These are phyloP conservation scores for Sarocladium oryzae DNA, from an alignment of 2,329 filamentous ascomycete genomes.

Conservation along the genomic window DNA sequence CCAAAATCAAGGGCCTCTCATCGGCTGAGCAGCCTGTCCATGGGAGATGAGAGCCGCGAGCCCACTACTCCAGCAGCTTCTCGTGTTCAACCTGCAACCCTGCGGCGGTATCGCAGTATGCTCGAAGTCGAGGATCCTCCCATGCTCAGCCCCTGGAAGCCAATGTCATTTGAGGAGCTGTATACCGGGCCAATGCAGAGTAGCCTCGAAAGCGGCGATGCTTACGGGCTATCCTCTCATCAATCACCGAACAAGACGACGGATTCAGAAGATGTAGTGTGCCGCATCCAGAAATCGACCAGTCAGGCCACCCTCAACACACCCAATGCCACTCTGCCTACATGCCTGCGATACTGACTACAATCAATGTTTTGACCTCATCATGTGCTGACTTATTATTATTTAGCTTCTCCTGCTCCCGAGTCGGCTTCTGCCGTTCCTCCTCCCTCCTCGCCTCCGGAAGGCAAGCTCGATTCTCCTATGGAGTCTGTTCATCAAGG, in stretches of 20 bases:
- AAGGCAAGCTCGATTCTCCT: slow-evolving; percentile 27
- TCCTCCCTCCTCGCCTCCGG: slow-evolving; percentile 34
- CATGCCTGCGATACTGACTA: no score
- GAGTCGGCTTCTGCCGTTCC: slow-evolving; percentile 30
- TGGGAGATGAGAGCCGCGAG: slow-evolving; percentile 13
- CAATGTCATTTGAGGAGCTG: slow-evolving; percentile 42
- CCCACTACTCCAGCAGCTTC: background rate
- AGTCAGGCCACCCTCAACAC: slow-evolving; percentile 1
- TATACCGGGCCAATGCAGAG: slow-evolving; percentile 20
- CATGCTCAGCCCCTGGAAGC: slow-evolving; percentile 34
- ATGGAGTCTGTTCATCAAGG: slow-evolving; percentile 21
- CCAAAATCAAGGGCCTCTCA: background rate
- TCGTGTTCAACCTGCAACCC: slow-evolving; percentile 11
- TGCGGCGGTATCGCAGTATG: slow-evolving; percentile 44
- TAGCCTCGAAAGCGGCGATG: background rate
- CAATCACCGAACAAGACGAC: background rate
- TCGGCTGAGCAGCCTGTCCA: slow-evolving; percentile 20
- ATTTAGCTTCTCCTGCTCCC: slow-evolving; percentile 36
- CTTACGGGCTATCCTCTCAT: background rate
- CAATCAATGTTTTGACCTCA: background rate
- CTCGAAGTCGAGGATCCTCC: slow-evolving; percentile 44
- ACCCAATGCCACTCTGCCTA: background rate
- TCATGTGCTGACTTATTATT: slow-evolving; percentile 28
- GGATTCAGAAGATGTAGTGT: background rate
- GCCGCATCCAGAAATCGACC: background rate